A percentile compares a stretch with the other conserved stretches of the same genome.
phyloP scores from a whole-genome alignment of 2,329 filamentous ascomycete species.

The Colletotrichum somersetense region DNA sequence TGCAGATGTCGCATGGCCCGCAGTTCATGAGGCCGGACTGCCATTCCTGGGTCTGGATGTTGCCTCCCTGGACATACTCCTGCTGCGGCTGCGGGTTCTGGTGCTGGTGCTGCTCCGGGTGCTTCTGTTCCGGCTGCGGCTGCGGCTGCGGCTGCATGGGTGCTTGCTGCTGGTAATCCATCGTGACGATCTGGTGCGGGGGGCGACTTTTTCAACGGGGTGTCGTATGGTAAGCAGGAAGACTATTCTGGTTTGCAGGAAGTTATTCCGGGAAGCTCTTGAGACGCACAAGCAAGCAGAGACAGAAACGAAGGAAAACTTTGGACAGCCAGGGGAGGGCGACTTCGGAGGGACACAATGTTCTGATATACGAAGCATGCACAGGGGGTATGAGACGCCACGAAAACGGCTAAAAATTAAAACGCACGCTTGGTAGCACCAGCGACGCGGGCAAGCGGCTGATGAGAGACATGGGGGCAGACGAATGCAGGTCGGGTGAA shows the following conservation, averaged over 20 bases:
- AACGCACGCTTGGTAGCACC: not conserved
- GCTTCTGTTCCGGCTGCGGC: constrained; percentile 16
- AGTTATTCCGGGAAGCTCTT: not conserved
- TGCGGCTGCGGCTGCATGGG: constrained; percentile 17
- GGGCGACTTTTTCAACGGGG: not conserved
- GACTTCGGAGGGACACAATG: not conserved
- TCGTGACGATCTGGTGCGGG: not conserved
- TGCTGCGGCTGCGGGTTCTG: constrained; percentile 31
- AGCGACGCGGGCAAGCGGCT: not conserved
- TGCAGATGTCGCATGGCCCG: constrained; percentile 54
- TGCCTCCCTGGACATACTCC: constrained; percentile 38
- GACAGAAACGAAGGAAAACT: not conserved
- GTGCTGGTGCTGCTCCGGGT: constrained; percentile 37
- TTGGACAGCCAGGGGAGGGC: no score
- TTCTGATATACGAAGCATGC: constrained; percentile 22
- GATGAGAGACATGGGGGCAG: not conserved
- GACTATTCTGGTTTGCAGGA: not conserved
- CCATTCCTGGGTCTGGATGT: constrained; percentile 51
- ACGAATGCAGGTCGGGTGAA: constrained; percentile 18
- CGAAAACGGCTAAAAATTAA: no score
- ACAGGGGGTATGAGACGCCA: not conserved
- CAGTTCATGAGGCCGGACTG: constrained; percentile 56
- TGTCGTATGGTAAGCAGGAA: not conserved
- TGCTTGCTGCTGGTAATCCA: constrained; percentile 24
- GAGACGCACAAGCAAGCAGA: not conserved